Percentiles rank a stretch among this genome's conserved stretches.
phyloP scores from a whole-genome alignment of 352 stramenopile genomes.

The Phytophthora idaei region DNA sequence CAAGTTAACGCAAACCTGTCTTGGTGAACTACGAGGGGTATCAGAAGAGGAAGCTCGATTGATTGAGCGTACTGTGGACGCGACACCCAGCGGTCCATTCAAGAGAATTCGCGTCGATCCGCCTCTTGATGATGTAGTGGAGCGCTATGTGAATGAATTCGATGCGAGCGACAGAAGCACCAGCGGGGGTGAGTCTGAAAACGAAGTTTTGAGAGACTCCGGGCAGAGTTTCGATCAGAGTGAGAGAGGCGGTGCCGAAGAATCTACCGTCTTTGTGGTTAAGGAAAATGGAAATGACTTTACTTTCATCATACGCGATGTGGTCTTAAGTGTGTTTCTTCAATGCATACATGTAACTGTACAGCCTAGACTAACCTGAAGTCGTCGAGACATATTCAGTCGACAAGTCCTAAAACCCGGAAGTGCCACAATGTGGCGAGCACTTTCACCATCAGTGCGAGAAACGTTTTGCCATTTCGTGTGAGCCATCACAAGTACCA shows the following conservation, averaged over 20 bases:
- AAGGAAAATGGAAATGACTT: slow-evolving; percentile 1
- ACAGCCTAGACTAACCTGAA: too few relatives aligned
- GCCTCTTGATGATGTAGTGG: neutral
- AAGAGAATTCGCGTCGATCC: slow-evolving; percentile 7
- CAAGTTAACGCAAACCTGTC: neutral
- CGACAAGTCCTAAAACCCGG: too few relatives aligned
- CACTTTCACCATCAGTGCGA: neutral
- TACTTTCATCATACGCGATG: neutral
- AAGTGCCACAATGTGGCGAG: too few relatives aligned
- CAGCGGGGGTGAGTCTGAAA: slow-evolving; percentile 1
- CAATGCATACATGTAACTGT: too few relatives aligned
- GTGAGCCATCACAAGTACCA: neutral
- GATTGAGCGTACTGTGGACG: neutral
- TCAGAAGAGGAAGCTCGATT: slow-evolving; percentile 3
- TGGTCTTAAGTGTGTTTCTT: neutral
- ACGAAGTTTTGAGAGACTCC: slow-evolving; percentile 7
- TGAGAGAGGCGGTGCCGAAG: neutral
- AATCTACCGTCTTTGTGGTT: neutral
- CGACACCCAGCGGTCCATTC: neutral
- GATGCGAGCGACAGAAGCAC: neutral
- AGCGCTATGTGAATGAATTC: slow-evolving; percentile 4
- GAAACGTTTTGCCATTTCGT: neutral
- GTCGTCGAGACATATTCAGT: too few relatives aligned
- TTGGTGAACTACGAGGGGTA: neutral
- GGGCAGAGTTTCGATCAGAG: neutral